Evolutionary conservation across 805 yeast species (phyloP), one percentile per base, ranked within the genome.

Genomic region (Nakazawaea ambrosiae): DNA sequence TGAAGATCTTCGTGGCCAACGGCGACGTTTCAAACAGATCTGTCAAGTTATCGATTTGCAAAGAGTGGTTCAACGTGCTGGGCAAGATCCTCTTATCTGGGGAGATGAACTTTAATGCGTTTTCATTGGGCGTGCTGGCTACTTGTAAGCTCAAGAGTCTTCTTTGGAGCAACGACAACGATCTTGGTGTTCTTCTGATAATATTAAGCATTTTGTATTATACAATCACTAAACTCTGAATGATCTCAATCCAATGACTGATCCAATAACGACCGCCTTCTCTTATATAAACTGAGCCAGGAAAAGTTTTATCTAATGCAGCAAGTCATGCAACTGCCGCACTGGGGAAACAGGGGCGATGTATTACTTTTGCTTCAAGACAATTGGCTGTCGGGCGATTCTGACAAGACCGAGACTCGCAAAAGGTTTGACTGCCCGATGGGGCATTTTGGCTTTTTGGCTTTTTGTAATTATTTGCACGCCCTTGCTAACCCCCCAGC

Each of bases 71-170:
- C 9, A 60, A 20, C 6, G 60, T 59, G 7, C 63, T 53, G 9
- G 80, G 80, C 9, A 69, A 51, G 19, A 75, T 68, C n/a, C 53
- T 50, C 43, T 51, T 54, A 36, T 71, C 75, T 11, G 61, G 61
- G 2, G 76, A 61, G 7, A 79, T 62, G 51, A 79, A 82, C 51
- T 82, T 82, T 39, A 82, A 58, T 1, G 92, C 88, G 54, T 82
- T 77, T 36, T 77, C 84, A 50, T 81, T 81, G 11, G 92, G 92
- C 0, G 92, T 82, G 2, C 79, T 63, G 12, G 33, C 38, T 16
- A 39, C 39, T 30, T 15, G 70, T 51, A 0, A 86, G 62, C 45
- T 70, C 63, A 31, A 66, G 56, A 31, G 31, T 18, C 38, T 33
- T 26, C 20, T 40, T 36, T 15, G 9, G 23, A 17, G 16, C 9